Percentiles rank a stretch among this genome's conserved stretches.
phyloP scores from a whole-genome alignment of 352 stramenopile genomes.

The Globisporangium megalacanthum region DNA sequence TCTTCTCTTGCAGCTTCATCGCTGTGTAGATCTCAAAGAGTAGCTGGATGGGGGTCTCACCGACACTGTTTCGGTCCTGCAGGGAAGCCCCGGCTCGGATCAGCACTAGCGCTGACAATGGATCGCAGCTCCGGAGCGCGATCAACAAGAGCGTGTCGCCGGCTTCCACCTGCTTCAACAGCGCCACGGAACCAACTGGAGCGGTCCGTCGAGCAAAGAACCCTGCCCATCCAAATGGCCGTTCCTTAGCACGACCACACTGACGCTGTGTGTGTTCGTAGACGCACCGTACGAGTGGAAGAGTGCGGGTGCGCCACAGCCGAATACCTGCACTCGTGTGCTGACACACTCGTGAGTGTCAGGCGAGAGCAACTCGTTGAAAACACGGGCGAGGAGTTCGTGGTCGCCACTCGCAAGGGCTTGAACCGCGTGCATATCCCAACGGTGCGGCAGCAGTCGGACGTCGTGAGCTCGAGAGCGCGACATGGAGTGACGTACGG shows the following conservation, averaged over 20 bases:
- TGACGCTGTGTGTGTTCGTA: neutral
- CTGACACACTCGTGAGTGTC: slow-evolving; percentile 18
- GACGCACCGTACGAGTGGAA: slow-evolving; percentile 46
- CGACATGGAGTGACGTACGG: neutral
- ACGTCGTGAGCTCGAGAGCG: neutral
- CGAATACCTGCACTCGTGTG: slow-evolving; percentile 32
- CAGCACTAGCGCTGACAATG: slow-evolving; percentile 24
- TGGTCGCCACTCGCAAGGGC: slow-evolving; percentile 28
- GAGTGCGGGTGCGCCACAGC: slow-evolving; percentile 37
- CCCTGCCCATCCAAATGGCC: slow-evolving; percentile 15
- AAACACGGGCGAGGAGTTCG: slow-evolving; percentile 29
- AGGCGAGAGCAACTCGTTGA: slow-evolving; percentile 29
- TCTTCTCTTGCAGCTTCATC: slow-evolving; percentile 18
- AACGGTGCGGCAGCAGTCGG: slow-evolving; percentile 40
- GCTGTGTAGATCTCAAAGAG: slow-evolving; percentile 28
- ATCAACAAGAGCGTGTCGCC: slow-evolving; percentile 55
- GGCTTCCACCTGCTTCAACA: slow-evolving; percentile 32
- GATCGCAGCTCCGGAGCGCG: slow-evolving; percentile 37
- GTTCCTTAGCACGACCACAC: neutral
- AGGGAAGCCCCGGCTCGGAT: slow-evolving; percentile 29
- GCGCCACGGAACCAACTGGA: neutral
- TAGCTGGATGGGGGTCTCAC: slow-evolving; percentile 29
- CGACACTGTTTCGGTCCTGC: slow-evolving; percentile 17
- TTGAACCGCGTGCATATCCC: slow-evolving; percentile 55
- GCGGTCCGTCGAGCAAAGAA: slow-evolving; percentile 36